Evolutionary conservation across 352 stramenopile genomes (phyloP), one percentile per base, ranked within the genome.

Genomic region (Detonula confervacea): DNA sequence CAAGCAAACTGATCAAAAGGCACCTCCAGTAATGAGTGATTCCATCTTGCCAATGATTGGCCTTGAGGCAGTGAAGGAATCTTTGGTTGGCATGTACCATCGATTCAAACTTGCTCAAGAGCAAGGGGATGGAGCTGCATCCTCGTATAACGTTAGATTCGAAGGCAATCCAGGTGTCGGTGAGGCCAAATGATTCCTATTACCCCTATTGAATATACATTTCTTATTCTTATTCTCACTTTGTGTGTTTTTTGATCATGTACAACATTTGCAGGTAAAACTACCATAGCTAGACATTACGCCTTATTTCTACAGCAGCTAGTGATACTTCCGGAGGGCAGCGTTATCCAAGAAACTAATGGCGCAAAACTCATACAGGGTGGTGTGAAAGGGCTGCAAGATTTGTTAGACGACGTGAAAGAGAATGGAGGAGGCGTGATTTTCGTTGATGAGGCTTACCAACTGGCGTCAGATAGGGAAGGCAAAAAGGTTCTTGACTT

Each of bases 361-460:
- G 69, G 69, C n/a, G 69, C 69, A 37, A 70, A 71, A 47, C 69
- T 77, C 8, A 71, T 77, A 16, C 56, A 77, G 47, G 59, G 30
- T 4, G 69, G 69, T 44, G 57, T 77, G 7, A 77, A 77, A 54
- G 90, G 91, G 0, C 63, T 87, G 9, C 68, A 86, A 2, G 87
- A 95, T 42, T 95, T 96, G 51, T 83, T 91, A 0, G 63, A 65
- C 55, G 56, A 77, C 49, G 44, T 80, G 27, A 77, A 66, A 55
- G 46, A 67, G 22, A 77, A 76, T 47, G 54, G 82, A 35, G 95
- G 94, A 4, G 95, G 95, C 22, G 92, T 97, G 8, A 79, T 98
- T n/a, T 97, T 98, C 67, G 95, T 98, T 42, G 96, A 98, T 60
- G 96, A 98, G 70, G 95, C 95, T 33, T 97, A 97, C 64, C 92